Percentiles rank a stretch among this genome's conserved stretches.
These are phyloP conservation scores for Phaffia rhodozyma DNA, from an alignment of 1,284 basidiomycete species.

Conservation along the genomic window DNA sequence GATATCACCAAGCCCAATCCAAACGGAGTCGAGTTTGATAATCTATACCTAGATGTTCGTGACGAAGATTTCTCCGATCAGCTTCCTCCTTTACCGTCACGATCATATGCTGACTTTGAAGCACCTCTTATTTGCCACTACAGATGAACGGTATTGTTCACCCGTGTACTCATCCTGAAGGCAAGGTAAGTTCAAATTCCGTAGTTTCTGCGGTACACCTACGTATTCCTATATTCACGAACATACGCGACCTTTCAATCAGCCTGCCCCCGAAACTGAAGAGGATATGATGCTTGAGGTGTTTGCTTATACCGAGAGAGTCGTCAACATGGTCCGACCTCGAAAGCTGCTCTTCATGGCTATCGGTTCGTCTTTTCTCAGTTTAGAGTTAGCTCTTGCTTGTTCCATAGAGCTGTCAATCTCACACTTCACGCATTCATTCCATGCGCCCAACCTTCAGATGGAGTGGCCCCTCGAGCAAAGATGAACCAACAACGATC, in stretches of 20 bases:
- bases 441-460: constrained; percentile 36
- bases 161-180: constrained; percentile 97
- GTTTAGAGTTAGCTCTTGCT: not conserved
- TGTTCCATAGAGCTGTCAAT: not conserved
- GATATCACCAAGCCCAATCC: constrained; percentile 80
- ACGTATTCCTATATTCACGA: not conserved
- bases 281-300: constrained; percentile 99
- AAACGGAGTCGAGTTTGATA: constrained; percentile 94
- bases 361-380: constrained; percentile 52
- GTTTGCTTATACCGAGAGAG: constrained; percentile 91
- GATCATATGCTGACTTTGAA: not conserved
- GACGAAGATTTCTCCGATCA: constrained; percentile 17
- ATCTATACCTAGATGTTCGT: constrained; percentile 70
- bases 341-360: constrained; percentile 96
- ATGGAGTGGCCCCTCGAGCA: constrained; percentile 93
- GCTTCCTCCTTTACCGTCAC: constrained; percentile 17
- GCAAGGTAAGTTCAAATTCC: constrained; percentile 47
- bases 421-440: not conserved
- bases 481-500: constrained; percentile 99
- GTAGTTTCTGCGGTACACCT: constrained; percentile 6
- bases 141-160: constrained; percentile 58
- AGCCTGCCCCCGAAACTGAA: constrained; percentile 92
- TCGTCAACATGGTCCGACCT: constrained; percentile 93
- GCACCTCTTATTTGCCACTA: not conserved
- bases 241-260: constrained; percentile 13